These are phyloP conservation scores for Amphichorda felina DNA, from an alignment of 2,329 filamentous ascomycete species.

Conservation along the genomic window DNA sequence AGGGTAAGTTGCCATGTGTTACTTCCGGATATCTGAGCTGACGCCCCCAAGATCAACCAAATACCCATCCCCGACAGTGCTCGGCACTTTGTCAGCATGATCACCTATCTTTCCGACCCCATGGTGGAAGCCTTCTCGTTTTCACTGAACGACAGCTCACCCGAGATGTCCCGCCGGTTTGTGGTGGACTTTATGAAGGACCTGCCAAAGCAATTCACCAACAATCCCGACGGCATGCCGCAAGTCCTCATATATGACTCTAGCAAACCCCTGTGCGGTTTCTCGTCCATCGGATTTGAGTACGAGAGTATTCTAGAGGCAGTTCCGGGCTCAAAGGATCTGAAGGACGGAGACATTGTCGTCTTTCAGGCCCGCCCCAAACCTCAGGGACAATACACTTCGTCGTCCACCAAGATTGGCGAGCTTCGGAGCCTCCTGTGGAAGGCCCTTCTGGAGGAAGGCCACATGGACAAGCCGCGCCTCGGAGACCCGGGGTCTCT, in stretches of 20 bases:
- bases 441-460: slow-evolving; percentile 52
- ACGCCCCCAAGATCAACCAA: slow-evolving; percentile 33
- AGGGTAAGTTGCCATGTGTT: slow-evolving; percentile 43
- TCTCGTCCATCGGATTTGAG: slow-evolving; percentile 57
- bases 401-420: slow-evolving; percentile 59
- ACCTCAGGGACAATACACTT: slow-evolving; percentile 38
- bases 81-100: slow-evolving; percentile 62
- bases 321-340: slow-evolving; percentile 25
- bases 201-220: slow-evolving; percentile 45
- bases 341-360: slow-evolving; percentile 58
- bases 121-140: slow-evolving; percentile 67
- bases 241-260: slow-evolving; percentile 68
- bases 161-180: slow-evolving; percentile 46
- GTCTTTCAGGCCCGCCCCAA: slow-evolving; percentile 68
- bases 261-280: slow-evolving; percentile 60
- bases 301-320: slow-evolving; percentile 46
- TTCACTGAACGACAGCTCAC: slow-evolving; percentile 37
- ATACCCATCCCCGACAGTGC: slow-evolving; percentile 44
- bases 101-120: slow-evolving; percentile 56
- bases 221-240: slow-evolving; percentile 67
- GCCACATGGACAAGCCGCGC: slow-evolving; percentile 32
- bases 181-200: slow-evolving; percentile 58
- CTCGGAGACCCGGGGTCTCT: slow-evolving; percentile 29
- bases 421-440: slow-evolving; percentile 61
- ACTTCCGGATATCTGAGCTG: neutral